These are phyloP conservation scores for Amaranthus hypochondriacus DNA, from an alignment of 148 eudicot genomes.

Conservation along the genomic window DNA sequence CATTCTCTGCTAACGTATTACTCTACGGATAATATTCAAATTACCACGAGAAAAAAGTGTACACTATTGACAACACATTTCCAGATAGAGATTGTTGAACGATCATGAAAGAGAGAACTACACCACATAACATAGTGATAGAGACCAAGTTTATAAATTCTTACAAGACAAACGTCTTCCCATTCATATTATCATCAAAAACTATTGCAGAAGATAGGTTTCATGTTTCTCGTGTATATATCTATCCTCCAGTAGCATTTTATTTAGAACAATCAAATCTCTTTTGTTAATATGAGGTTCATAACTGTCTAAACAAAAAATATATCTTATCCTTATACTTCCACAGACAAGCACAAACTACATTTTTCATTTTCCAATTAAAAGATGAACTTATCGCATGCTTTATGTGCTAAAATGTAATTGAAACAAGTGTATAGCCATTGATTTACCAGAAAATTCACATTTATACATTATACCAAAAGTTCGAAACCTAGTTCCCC, in stretches of 20 bases:
- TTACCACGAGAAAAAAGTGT: too few relatives aligned
- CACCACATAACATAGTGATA: neutral
- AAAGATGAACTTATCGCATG: neutral
- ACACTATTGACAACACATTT: too few relatives aligned
- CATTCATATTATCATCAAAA: neutral
- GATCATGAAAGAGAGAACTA: neutral
- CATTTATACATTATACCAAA: neutral
- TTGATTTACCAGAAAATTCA: neutral
- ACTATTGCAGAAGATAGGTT: neutral
- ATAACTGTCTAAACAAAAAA: neutral
- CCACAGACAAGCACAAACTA: neutral
- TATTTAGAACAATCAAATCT: neutral
- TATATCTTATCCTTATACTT: neutral
- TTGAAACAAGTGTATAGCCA: neutral
- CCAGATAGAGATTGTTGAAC: neutral
- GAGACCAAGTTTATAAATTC: neutral
- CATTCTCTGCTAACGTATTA: neutral
- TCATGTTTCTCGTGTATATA: neutral
- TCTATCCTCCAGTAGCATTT: neutral
- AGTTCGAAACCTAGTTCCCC: slow-evolving; percentile 2
- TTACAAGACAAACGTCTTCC: neutral
- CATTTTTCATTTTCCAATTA: neutral
- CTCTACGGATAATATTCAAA: neutral
- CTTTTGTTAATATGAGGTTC: neutral
- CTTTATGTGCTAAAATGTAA: neutral